Evolutionary conservation across 2,329 filamentous ascomycete species (phyloP), one percentile per base, ranked within the genome.

Genomic region (Colletotrichum euphorbiae): DNA sequence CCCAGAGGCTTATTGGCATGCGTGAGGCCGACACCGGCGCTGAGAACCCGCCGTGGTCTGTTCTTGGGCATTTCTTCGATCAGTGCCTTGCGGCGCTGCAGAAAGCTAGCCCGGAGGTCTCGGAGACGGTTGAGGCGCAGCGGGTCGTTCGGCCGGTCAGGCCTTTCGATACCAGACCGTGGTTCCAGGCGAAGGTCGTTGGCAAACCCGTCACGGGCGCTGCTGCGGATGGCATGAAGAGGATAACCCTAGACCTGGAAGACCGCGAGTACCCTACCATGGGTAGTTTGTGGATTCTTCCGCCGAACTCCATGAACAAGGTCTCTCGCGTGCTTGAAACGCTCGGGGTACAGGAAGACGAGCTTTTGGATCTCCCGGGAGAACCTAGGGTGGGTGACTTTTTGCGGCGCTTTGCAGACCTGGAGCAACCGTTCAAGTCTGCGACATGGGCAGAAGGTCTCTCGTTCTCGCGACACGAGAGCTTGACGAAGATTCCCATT

Each of bases 251-350:
- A 1, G 45, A 68, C 33, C 6, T 68, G 54, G 65, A 52, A 3
- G 65, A 60, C 28, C 61, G 65, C n/a, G 65, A 65, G 12, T 68
- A 68, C 19, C 61, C 65, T 9, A 68, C 65, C 15, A 68, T 68
- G 65, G 61, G 61, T 3, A 68, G 65, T 9, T 43, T 68, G 5
- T 68, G 65, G 65, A 65, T 68, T n/a, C 54, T 68, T 17, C 65
- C 65, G 1, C 65, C 65, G 12, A 68, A 68, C 33, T 65, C 61
- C n/a, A 54, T 40, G 31, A 65, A 58, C 46, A 68, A 65, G 40
- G 65, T 68, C 33, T 68, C 65, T 19, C 46, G 65, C 28, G 65
- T 68, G 4, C 46, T 68, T 21, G 54, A 50, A 12, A 61, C 65
- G 0, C 52, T 68, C 2, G 48, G 65, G 3, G 9, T 65, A 8